Evolutionary conservation across 2,329 filamentous ascomycete genomes (phyloP), one percentile per base, ranked within the genome.

Genomic region (Claviceps spartinae): DNA sequence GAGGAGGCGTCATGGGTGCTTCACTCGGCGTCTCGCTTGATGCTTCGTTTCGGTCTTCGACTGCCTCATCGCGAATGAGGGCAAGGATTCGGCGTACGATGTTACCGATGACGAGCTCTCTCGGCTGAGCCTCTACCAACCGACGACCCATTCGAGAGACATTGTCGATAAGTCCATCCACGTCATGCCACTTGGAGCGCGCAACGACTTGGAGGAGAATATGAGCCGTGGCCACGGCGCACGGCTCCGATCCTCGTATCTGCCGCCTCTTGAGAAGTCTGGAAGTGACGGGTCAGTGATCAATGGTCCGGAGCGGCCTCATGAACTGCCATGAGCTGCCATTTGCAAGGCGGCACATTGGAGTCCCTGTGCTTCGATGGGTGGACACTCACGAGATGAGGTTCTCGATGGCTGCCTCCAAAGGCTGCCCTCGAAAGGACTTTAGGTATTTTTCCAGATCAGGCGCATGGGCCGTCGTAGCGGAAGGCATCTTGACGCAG

Each of bases 71-170:
- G 49, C 93, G 82, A 57, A 98, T 93, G 57, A 98, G 76, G 44
- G 89, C 87, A 40, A 98, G 73, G 2, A 97, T 86, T 56, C 93
- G 83, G 55, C 90, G 82, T 47, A 96, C 88, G 59, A 98, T 90
- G 63, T 98, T 98, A 50, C 89, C 91, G 45, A 96, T 88, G 5
- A 89, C 88, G 60, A 95, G 83, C 70, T 97, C 93, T 55, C 85
- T 81, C 16, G 91, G 91, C 61, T 95, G 88, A 7, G 93, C 90
- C 52, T 85, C 80, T 38, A 86, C 83, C 44, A 98, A 75, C 52
- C 82, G 80, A 59, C 82, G 78, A 52, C 93, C 93, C 24, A 91
- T 82, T 54, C 82, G 78, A 57, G 86, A 83, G 55, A 98, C 83
- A 58, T 87, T 83, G 60, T 84, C 79, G 54, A 97, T 81, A 49